Base-by-base conservation (phyloP, 1,284 basidiomycete genomes). In the Stereum hirsutum region DNA sequence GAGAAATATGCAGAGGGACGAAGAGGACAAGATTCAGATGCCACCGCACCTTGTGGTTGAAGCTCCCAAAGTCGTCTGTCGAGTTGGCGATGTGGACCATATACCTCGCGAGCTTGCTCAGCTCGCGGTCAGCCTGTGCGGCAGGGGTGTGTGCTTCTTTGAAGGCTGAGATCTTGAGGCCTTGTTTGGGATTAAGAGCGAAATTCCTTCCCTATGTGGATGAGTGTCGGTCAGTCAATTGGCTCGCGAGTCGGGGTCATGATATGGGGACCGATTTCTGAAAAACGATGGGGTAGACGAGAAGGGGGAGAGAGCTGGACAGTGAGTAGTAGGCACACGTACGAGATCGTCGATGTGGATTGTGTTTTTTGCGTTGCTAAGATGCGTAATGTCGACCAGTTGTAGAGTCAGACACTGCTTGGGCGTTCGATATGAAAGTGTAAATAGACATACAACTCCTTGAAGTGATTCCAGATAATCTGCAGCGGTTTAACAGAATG, bases 341-440 rank as follows among this genome's bases (percentile, higher is more conserved):
- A 82, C 81, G 39, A 95, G 69, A 57, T 93, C 90, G 60, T 95
- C 90, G 24, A 95, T 74, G 55, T 95, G 90, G 38, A 93, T 80
- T 0, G 89, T 91, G 54, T 92, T 92, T 44, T 70, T 71, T 12
- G 81, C 73, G 48, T 76, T 73, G 54, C 83, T 87, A 49, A 37
- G 30, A 32, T 17, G 20, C 23, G 30, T 33, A 31, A 23, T 6
- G 15, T 39, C 19, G 34, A 32, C 15, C 20, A 14, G 8, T 14
- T 12, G 19, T 2, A 21, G 12, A 11, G 25, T 5, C 35, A 38
- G 27, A 40, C 31, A 20, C 33, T 19, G 31, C 34, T 10, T 30
- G 28, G n/a, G 28, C 28, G n/a, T 30, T n/a, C 8, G 8, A 30
- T n/a, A 8, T 30, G 17, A 24, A 23, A 17, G 11, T 7, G 3